Base-by-base conservation (phyloP, 257 asterid species). In the Coffea canephora region DNA sequence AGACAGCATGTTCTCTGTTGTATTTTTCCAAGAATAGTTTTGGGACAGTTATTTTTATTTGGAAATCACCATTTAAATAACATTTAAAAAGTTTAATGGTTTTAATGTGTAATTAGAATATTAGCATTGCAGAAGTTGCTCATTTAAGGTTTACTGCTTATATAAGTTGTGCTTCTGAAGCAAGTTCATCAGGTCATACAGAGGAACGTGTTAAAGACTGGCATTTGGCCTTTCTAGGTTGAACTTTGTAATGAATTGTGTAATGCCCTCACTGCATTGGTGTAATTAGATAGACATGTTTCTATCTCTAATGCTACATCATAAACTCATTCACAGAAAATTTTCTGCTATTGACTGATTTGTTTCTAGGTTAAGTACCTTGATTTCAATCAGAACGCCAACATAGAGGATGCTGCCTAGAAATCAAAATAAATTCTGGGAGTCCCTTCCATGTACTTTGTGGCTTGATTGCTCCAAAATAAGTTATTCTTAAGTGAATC, bases 81-180 rank as follows among this genome's bases (percentile, higher is more conserved):
- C 61, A 74, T 31, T 52, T 74, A 25, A 61, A 78, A 64, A n/a
- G 19, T 12, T 69, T 34, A 31, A 41, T 54, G 23, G 27, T 34
- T 48, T 10, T 68, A 67, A 43, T 4, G 15, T 50, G 15, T 49
- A 77, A 1, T 49, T 27, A 77, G 59, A 6, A 5, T 55, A 78
- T 78, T 46, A 31, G 46, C 23, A 13, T 48, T 65, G n/a, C 18
- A 25, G 41, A 49, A 9, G 19, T 16, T 55, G 23, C 3, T 39
- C 14, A 49, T 77, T 52, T 52, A 39, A n/a, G 36, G 25, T 13
- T 45, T 78, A 46, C 54, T 57, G 82, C 71, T 41, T 25, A 78
- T 59, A 41, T 52, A 7, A 11, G 9, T 61, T 25, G n/a, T 69
- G 73, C 27, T 6, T 27, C 49, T 27, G 45, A 52, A 27, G 64